Evolutionary conservation across 2,329 filamentous ascomycete species (phyloP).

Genomic region (Davidsoniella virescens): DNA sequence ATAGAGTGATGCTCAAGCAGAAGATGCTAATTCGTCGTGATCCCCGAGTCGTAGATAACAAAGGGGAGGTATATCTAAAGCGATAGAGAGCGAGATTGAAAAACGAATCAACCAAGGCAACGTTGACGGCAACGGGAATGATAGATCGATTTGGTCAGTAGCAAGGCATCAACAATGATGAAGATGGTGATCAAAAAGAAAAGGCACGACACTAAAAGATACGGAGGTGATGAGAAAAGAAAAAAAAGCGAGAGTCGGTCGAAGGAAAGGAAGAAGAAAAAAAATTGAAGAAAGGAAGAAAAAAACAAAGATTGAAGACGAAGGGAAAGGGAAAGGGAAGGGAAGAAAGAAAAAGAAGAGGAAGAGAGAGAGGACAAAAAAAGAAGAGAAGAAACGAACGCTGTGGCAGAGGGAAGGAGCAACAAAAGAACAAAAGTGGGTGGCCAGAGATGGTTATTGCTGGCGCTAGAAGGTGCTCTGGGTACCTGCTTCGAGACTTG

Average conservation of each 20-base stretch:
- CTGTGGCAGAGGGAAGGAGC: background rate
- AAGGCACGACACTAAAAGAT: background rate
- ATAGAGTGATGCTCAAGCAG: background rate
- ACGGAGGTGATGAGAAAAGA: background rate
- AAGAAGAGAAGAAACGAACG: background rate
- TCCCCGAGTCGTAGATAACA: slow-evolving; percentile 1
- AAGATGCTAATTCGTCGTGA: background rate
- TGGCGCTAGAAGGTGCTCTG: slow-evolving; percentile 2
- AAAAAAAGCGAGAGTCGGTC: background rate
- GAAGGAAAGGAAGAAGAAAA: slow-evolving; percentile 3
- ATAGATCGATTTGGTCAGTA: background rate
- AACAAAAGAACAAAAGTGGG: slow-evolving; percentile 10
- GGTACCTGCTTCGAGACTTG: background rate
- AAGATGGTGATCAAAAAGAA: background rate
- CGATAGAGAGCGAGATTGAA: no score
- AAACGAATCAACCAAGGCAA: no score
- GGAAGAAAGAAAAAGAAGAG: slow-evolving; percentile 1
- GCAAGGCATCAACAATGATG: background rate
- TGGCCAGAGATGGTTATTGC: slow-evolving; percentile 6
- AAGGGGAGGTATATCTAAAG: background rate
- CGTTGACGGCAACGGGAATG: no score
- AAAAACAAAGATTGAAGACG: slow-evolving; percentile 10
- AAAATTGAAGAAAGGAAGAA: slow-evolving; percentile 3
- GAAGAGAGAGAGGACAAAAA: slow-evolving; percentile 7
- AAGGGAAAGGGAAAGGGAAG: background rate